phyloP scores from a whole-genome alignment of 352 stramenopile species.

The Phytophthora vignae region DNA sequence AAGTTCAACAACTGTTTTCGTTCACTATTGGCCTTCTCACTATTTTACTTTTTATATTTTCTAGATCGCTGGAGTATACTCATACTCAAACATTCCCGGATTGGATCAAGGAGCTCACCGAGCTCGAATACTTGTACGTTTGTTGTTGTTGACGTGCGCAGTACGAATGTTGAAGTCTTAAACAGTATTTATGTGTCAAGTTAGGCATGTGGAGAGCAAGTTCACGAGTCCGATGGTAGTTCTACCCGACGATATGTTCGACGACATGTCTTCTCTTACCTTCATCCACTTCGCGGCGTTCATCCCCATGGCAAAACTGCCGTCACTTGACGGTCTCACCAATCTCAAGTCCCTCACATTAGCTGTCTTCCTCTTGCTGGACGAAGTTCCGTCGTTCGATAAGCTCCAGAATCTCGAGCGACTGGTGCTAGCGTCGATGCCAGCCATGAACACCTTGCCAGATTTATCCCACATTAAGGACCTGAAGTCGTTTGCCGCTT shows the following conservation, averaged over 20 bases:
- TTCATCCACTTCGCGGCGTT: conserved; percentile 45
- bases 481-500: conserved; percentile 19
- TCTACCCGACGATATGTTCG: conserved; percentile 43
- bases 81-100: conserved; percentile 17
- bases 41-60: neutral
- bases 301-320: conserved; percentile 23
- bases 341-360: conserved; percentile 48
- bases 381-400: conserved; percentile 25
- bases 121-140: conserved; percentile 43
- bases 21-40: too few species aligned
- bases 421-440: conserved; percentile 19
- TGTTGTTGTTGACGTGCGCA: too few species aligned
- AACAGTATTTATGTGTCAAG: too few species aligned
- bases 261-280: conserved; percentile 43
- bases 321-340: conserved; percentile 33
- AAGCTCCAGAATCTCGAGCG: conserved; percentile 28
- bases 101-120: conserved; percentile 25
- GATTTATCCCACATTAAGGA: conserved; percentile 24
- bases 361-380: conserved; percentile 17
- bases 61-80: conserved; percentile 35
- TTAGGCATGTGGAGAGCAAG: conserved; percentile 21
- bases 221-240: conserved; percentile 2
- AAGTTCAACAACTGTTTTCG: conserved; percentile 2
- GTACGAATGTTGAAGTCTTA: too few species aligned
- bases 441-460: conserved; percentile 15